phyloP scores from a whole-genome alignment of 176 grass and related monocot genomes.

The Lolium rigidum region DNA sequence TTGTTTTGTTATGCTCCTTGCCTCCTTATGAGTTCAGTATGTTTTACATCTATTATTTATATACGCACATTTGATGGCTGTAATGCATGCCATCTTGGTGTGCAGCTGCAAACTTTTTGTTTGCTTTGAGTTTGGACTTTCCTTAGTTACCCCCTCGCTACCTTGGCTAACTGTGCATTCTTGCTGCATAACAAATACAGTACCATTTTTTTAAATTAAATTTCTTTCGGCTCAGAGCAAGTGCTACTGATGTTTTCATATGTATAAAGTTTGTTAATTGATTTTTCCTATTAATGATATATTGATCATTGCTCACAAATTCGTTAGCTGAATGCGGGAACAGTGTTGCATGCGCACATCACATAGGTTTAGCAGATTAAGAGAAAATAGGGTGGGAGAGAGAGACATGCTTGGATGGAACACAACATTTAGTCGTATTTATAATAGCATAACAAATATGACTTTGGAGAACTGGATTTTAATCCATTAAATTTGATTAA shows the following conservation, averaged over 20 bases:
- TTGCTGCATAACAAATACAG: background rate
- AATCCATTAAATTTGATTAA: constrained; percentile 28
- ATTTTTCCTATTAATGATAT: background rate
- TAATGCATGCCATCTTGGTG: background rate
- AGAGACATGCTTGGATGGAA: constrained; percentile 15
- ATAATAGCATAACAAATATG: constrained; percentile 25
- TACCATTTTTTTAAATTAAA: background rate
- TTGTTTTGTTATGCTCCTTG: constrained; percentile 10
- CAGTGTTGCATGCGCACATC: constrained; percentile 1
- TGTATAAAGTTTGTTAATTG: constrained; percentile 25
- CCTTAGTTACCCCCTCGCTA: background rate
- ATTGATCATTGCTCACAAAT: background rate
- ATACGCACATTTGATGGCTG: background rate
- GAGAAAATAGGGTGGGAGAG: background rate
- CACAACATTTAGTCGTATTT: background rate
- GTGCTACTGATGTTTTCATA: background rate
- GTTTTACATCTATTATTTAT: background rate
- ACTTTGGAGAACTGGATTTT: constrained; percentile 26
- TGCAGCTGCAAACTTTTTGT: constrained; percentile 21
- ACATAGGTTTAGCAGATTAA: constrained; percentile 4
- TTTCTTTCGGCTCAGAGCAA: background rate
- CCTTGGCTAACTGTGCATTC: background rate
- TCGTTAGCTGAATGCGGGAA: background rate
- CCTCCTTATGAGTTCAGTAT: constrained; percentile 1
- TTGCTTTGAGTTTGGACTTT: constrained; percentile 11